Percentiles rank a stretch among this genome's conserved stretches.
These are phyloP conservation scores for Penicillium paneum DNA, from an alignment of 2,329 filamentous ascomycete genomes.

Conservation along the genomic window DNA sequence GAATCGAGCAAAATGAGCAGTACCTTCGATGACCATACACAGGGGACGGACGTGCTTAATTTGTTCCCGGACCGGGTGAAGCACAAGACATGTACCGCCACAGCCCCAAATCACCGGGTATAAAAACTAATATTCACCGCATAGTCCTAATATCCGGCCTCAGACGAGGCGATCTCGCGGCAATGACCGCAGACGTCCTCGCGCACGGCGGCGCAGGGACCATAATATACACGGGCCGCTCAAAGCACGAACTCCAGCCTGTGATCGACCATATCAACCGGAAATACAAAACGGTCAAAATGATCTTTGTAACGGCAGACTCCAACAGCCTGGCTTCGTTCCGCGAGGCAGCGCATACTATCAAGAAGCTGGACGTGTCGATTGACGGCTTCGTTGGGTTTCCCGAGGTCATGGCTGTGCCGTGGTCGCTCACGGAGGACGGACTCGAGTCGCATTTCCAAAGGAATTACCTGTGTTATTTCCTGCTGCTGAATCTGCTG, in stretches of 20 bases:
- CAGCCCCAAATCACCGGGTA: no score
- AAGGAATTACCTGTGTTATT: constrained; percentile 26
- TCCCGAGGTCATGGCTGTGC: constrained; percentile 18
- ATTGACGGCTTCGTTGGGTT: constrained; percentile 26
- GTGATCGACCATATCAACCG: constrained; percentile 24
- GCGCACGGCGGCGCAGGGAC: constrained; percentile 26
- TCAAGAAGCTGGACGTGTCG: constrained; percentile 14
- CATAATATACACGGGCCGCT: constrained; percentile 30
- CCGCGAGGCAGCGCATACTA: constrained; percentile 14
- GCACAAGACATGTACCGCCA: constrained; percentile 29
- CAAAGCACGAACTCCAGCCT: constrained; percentile 23
- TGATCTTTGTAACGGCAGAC: constrained; percentile 22
- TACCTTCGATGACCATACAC: constrained; percentile 26
- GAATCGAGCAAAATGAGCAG: constrained; percentile 11
- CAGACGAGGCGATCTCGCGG: constrained; percentile 23
- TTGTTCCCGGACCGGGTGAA: constrained; percentile 29
- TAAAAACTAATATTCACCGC: background rate
- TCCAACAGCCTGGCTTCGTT: constrained; percentile 15
- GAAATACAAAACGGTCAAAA: constrained; percentile 19
- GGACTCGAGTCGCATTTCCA: constrained; percentile 27
- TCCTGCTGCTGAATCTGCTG: constrained; percentile 23
- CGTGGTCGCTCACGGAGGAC: constrained; percentile 21
- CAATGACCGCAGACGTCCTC: constrained; percentile 27
- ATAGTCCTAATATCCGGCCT: constrained; percentile 30
- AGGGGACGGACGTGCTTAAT: constrained; percentile 30